These are phyloP conservation scores for Scenedesmus sp. DNA, from an alignment of 163 green algal species.

Conservation along the genomic window DNA sequence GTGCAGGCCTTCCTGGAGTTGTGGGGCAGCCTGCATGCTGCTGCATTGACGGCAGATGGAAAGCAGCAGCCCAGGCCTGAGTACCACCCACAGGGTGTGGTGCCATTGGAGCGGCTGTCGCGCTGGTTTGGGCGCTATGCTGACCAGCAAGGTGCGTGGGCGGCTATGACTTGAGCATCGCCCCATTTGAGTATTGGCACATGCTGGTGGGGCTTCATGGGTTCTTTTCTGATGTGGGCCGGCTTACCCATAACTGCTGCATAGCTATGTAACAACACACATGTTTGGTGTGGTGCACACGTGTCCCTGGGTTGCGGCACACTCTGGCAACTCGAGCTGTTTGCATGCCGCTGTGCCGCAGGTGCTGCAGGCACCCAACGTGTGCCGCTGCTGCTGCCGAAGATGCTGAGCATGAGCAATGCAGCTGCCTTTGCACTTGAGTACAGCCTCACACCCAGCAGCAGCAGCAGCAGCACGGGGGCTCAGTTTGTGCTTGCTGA, in stretches of 20 bases:
- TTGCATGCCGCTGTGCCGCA: neutral
- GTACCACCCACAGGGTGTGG: neutral
- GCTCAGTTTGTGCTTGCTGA: neutral
- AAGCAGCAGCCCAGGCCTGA: neutral
- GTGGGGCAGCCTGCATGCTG: slow-evolving; percentile 11
- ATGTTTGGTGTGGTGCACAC: too few relatives aligned
- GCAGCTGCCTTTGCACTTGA: slow-evolving; percentile 2
- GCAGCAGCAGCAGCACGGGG: slow-evolving; percentile 26
- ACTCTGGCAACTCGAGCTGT: neutral
- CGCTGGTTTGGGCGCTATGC: slow-evolving; percentile 11
- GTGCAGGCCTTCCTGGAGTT: slow-evolving; percentile 9
- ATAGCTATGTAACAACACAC: too few relatives aligned
- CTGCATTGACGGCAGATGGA: neutral
- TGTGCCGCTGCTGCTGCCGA: slow-evolving; percentile 61
- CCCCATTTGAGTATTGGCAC: too few relatives aligned
- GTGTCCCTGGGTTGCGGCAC: too few relatives aligned
- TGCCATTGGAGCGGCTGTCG: slow-evolving; percentile 19
- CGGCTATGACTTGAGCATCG: neutral
- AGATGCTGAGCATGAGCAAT: slow-evolving; percentile 63
- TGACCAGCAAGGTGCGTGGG: slow-evolving; percentile 18
- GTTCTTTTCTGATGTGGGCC: too few relatives aligned
- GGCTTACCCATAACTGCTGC: too few relatives aligned
- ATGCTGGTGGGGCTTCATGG: too few relatives aligned
- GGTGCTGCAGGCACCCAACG: neutral
- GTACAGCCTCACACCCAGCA: neutral